phyloP scores from a whole-genome alignment of 2,329 filamentous ascomycete species.

The Ploettnerulaceae sp. region DNA sequence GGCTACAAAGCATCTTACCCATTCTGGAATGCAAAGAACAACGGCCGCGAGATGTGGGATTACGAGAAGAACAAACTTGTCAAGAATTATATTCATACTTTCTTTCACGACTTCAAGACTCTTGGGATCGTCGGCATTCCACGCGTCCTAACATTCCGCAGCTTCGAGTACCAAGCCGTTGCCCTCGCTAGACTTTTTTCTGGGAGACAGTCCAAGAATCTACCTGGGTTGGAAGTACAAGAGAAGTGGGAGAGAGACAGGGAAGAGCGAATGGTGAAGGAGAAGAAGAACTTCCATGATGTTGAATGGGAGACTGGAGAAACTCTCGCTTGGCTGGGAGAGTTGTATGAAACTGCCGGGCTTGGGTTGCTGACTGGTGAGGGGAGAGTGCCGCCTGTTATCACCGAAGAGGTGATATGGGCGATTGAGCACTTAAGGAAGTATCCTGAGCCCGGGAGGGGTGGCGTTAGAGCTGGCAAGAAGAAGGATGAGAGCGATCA shows the following conservation, averaged over 20 bases:
- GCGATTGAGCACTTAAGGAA: slow-evolving; percentile 45
- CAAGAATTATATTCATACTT: slow-evolving; percentile 48
- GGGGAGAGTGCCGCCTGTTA: slow-evolving; percentile 42
- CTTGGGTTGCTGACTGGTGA: slow-evolving; percentile 44
- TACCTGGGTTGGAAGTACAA: slow-evolving; percentile 39
- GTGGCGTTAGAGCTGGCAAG: neutral
- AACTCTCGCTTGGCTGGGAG: slow-evolving; percentile 43
- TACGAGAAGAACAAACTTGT: slow-evolving; percentile 42
- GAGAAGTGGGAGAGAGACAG: slow-evolving; percentile 44
- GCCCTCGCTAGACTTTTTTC: slow-evolving; percentile 47
- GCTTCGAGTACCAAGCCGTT: slow-evolving; percentile 53
- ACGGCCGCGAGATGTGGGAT: slow-evolving; percentile 46
- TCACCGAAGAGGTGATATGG: slow-evolving; percentile 42
- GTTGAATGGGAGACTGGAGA: slow-evolving; percentile 49
- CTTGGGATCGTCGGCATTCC: slow-evolving; percentile 49
- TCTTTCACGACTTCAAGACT: slow-evolving; percentile 43
- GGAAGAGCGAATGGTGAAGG: slow-evolving; percentile 27
- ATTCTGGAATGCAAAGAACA: slow-evolving; percentile 50
- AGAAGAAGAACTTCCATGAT: slow-evolving; percentile 47
- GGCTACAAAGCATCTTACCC: slow-evolving; percentile 82
- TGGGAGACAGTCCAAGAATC: slow-evolving; percentile 35
- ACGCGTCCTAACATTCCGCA: slow-evolving; percentile 47
- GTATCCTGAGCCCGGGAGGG: slow-evolving; percentile 39
- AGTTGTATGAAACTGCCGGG: slow-evolving; percentile 45
- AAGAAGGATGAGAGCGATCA: neutral